These are phyloP conservation scores for Penicillium paradoxum DNA, from an alignment of 495 filamentous ascomycete genomes.

Conservation along the genomic window DNA sequence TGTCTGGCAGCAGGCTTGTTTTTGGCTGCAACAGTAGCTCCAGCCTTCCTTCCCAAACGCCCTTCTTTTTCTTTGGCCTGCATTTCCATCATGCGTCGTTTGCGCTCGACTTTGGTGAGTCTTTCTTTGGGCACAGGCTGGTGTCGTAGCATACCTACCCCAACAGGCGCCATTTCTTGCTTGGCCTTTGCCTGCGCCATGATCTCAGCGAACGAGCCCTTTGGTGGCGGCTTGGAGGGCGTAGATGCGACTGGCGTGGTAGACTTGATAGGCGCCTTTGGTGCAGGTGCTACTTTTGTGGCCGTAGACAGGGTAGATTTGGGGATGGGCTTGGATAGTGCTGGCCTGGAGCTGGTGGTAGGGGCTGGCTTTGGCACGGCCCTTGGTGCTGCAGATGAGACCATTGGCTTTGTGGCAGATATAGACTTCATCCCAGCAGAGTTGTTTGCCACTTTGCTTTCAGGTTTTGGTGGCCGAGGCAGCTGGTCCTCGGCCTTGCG, in stretches of 20 bases:
- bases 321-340: conserved; percentile 16
- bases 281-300: conserved; percentile 15
- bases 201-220: conserved; percentile 41
- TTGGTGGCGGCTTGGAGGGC: conserved; percentile 36
- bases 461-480: conserved; percentile 26
- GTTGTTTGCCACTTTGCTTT: conserved; percentile 16
- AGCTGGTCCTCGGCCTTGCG: conserved; percentile 43
- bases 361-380: conserved; percentile 14
- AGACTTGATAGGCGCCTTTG: conserved; percentile 8
- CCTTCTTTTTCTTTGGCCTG: conserved; percentile 31
- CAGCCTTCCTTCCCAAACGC: conserved; percentile 22
- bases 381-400: conserved; percentile 11
- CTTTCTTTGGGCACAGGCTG: conserved; percentile 35
- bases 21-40: conserved; percentile 15
- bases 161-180: conserved; percentile 32
- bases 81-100: conserved; percentile 33
- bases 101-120: conserved; percentile 38
- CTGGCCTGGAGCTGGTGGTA: conserved; percentile 4
- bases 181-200: conserved; percentile 37
- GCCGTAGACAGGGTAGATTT: conserved; percentile 15
- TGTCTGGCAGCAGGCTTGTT: conserved; percentile 20
- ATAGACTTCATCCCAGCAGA: conserved; percentile 6
- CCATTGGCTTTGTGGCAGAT: conserved; percentile 3
- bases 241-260: conserved; percentile 3
- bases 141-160: conserved; percentile 35